Percentiles rank a stretch among this genome's conserved stretches.
Evolutionary conservation across 306 rosid species (phyloP).

Genomic region (Pachyrhizus erosus): DNA sequence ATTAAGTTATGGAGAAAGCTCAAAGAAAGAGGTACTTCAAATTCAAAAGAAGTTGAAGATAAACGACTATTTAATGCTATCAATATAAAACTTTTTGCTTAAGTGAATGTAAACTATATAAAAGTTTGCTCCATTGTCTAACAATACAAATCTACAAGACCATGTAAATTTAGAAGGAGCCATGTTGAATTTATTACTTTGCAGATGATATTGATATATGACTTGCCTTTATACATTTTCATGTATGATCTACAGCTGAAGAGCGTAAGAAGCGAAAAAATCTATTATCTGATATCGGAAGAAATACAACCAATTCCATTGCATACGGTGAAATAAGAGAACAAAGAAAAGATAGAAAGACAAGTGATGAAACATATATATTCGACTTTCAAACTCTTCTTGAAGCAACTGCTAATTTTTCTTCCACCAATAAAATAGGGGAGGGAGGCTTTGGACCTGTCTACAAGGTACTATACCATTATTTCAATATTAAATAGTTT

Average conservation of each 20-base stretch:
- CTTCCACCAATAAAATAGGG: background rate
- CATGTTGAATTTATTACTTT: background rate
- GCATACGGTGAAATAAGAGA: background rate
- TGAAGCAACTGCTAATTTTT: conserved; percentile 12
- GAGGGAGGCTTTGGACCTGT: conserved; percentile 12
- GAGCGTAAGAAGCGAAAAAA: background rate
- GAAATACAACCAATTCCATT: background rate
- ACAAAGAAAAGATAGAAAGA: background rate
- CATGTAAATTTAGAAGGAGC: background rate
- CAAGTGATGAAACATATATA: background rate
- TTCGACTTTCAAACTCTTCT: conserved; percentile 28
- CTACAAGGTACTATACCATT: background rate
- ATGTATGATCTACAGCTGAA: background rate
- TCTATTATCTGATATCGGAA: background rate
- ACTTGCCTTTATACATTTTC: background rate
- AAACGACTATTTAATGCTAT: background rate
- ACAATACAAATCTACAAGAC: no score
- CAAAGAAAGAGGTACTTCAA: background rate
- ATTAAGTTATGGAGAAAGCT: background rate
- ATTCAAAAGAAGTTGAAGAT: background rate
- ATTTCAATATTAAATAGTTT: background rate
- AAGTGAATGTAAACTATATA: background rate
- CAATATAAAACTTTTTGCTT: no score
- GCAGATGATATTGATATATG: background rate
- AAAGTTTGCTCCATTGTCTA: no score